Conservation (phyloP, 2,329 filamentous ascomycete species). For the Lasiodiplodia hormozganensis region DNA sequence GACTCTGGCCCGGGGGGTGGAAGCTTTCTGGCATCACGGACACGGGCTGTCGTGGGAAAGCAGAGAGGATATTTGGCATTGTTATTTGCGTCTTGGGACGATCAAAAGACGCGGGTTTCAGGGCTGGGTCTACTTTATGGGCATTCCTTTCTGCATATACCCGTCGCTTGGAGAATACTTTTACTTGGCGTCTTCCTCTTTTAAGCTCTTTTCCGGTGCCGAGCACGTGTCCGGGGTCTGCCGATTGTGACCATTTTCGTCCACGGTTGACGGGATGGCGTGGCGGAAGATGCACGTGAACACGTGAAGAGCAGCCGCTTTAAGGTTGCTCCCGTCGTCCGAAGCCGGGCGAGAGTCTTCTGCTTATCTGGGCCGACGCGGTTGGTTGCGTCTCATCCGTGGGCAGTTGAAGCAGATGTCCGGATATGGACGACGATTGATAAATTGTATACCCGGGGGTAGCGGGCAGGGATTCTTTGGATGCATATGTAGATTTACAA, state of each 20-base stretch:
- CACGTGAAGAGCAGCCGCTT: conserved; percentile 6
- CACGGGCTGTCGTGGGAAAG: background rate
- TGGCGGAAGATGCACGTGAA: background rate
- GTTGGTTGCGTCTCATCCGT: background rate
- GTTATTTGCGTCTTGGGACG: conserved; percentile 4
- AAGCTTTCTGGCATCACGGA: background rate
- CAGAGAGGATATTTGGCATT: conserved; percentile 7
- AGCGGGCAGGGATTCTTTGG: no score
- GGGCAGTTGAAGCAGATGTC: background rate
- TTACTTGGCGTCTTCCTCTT: conserved; percentile 16
- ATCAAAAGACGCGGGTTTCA: background rate
- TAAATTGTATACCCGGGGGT: no score
- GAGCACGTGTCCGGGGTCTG: background rate
- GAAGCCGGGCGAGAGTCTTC: background rate
- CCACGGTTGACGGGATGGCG: background rate
- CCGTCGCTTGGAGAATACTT: conserved; percentile 21
- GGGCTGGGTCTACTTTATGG: conserved; percentile 16
- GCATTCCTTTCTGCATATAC: conserved; percentile 21
- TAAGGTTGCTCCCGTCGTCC: conserved; percentile 27
- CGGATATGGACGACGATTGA: background rate
- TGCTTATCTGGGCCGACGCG: background rate
- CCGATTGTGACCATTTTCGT: background rate
- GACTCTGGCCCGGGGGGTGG: background rate
- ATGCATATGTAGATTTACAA: background rate
- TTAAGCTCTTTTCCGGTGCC: background rate